Evolutionary conservation across 768 basidiomycete species (phyloP).

Genomic region (Trametes maxima): DNA sequence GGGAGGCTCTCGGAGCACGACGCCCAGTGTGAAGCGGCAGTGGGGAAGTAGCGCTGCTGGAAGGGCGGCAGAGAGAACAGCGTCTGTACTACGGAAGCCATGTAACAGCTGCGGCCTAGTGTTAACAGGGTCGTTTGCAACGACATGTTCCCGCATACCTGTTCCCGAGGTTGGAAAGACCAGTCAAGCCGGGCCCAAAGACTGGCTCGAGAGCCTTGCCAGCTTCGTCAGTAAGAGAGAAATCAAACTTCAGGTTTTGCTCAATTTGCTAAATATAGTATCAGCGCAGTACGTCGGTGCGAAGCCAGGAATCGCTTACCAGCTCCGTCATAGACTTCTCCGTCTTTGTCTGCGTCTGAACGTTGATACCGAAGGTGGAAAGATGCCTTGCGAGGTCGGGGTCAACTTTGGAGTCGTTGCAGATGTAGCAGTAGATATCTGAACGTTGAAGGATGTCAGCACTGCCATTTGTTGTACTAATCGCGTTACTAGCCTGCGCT

Average conservation of each 20-base stretch:
- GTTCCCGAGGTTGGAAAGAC: constrained; percentile 91
- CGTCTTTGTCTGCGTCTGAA: constrained; percentile 81
- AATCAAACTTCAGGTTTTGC: constrained; percentile 93
- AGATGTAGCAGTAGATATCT: constrained; percentile 92
- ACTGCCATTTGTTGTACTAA: neutral
- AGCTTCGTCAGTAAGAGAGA: constrained; percentile 84
- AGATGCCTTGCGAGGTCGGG: constrained; percentile 76
- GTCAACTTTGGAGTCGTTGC: constrained; percentile 82
- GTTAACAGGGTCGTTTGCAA: neutral
- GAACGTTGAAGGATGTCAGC: constrained; percentile 31
- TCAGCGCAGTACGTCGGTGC: neutral
- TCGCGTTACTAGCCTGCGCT: constrained; percentile 63
- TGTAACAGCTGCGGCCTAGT: constrained; percentile 77
- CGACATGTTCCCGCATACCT: constrained; percentile 45
- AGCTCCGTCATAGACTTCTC: constrained; percentile 97
- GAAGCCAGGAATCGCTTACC: constrained; percentile 43
- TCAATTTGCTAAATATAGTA: constrained; percentile 80
- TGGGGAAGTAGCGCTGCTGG: constrained; percentile 65
- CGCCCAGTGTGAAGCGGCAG: constrained; percentile 53
- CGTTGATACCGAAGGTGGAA: constrained; percentile 83
- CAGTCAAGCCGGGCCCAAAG: constrained; percentile 88
- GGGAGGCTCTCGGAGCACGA: constrained; percentile 70
- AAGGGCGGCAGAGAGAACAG: constrained; percentile 83
- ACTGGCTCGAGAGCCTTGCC: constrained; percentile 87
- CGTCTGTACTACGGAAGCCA: constrained; percentile 90